Conservation (phyloP, 371 early-diverging fungal species). For the Funneliformis caledonium region DNA sequence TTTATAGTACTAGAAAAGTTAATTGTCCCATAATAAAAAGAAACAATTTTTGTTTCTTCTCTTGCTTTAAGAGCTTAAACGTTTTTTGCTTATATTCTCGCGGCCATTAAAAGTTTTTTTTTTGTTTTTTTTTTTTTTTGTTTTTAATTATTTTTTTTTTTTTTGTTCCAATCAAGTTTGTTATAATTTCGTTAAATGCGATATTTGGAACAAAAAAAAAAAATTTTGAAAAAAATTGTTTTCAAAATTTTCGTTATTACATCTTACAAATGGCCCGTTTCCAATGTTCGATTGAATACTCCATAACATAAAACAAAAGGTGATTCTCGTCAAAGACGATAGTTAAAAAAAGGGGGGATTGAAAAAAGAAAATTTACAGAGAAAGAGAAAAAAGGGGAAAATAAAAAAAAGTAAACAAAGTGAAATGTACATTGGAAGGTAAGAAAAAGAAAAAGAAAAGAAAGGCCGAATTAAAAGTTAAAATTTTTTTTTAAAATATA, state of each 20-base stretch:
- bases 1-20: no score
- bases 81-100: not conserved
- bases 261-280: no score
- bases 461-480: not conserved
- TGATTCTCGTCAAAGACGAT: not conserved
- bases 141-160: no score
- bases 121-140: no score
- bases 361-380: not conserved
- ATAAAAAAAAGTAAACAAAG: not conserved
- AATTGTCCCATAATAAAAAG: no score
- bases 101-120: not conserved
- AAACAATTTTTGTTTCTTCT: not conserved
- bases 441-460: not conserved
- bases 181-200: no score
- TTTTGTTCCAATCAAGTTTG: no score
- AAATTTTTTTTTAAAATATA: no score
- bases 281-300: no score
- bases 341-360: not conserved
- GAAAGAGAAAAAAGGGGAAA: not conserved
- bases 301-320: not conserved
- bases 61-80: not conserved
- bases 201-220: no score
- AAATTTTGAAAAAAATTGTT: no score
- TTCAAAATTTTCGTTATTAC: no score
- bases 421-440: not conserved